A percentile compares a stretch with the other conserved stretches of the same genome.
Evolutionary conservation across 2,329 filamentous ascomycete genomes (phyloP).

Genomic region (Stemphylium lycopersici): DNA sequence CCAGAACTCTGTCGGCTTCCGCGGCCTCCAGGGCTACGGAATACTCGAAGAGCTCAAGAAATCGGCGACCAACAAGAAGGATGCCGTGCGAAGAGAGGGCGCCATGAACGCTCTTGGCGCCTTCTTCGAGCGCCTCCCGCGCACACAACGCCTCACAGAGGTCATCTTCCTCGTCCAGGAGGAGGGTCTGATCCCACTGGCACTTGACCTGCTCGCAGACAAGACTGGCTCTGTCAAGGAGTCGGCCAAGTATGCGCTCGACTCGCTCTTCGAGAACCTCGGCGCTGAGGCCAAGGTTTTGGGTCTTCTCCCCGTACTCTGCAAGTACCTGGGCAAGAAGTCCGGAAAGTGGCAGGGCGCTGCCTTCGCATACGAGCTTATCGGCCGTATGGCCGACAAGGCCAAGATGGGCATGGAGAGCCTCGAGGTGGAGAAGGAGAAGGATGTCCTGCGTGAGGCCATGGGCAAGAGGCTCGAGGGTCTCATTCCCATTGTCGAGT

Average conservation of each 20-base stretch:
- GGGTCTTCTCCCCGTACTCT: constrained; percentile 78
- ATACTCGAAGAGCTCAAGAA: constrained; percentile 71
- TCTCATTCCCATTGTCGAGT: constrained; percentile 89
- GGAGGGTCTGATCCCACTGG: constrained; percentile 71
- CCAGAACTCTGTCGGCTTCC: constrained; percentile 68
- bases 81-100: constrained; percentile 80
- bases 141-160: constrained; percentile 78
- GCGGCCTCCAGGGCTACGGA: constrained; percentile 66
- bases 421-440: constrained; percentile 82
- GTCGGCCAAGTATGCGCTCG: constrained; percentile 90
- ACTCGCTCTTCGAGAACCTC: constrained; percentile 81
- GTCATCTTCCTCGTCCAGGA: constrained; percentile 83
- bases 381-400: constrained; percentile 95
- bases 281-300: constrained; percentile 81
- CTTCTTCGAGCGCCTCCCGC: constrained; percentile 86
- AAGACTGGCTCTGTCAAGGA: constrained; percentile 89
- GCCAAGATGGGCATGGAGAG: constrained; percentile 84
- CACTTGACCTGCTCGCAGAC: constrained; percentile 85
- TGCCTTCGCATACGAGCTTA: constrained; percentile 80
- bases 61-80: constrained; percentile 93
- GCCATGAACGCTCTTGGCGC: constrained; percentile 95
- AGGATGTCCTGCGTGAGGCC: constrained; percentile 86
- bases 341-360: constrained; percentile 98
- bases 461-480: constrained; percentile 88
- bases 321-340: constrained; percentile 77